Evolutionary conservation across 768 basidiomycete genomes (phyloP).

Genomic region (Epithele typhae): DNA sequence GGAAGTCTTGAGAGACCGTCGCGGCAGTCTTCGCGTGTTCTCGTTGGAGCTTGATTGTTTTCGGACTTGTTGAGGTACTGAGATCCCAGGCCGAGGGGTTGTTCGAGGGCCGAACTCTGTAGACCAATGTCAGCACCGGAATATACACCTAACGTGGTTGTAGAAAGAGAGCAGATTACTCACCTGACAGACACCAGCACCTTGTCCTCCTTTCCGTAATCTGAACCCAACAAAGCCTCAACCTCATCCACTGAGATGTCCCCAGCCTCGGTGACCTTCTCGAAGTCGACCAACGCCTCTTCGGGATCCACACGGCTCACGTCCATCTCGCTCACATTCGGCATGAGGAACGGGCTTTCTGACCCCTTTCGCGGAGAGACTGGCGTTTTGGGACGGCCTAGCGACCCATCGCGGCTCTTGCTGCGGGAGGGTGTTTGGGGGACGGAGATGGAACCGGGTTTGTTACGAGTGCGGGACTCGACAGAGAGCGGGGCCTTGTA

Average conservation of each 20-base stretch:
- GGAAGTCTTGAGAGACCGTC: conserved; percentile 45
- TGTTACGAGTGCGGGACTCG: conserved; percentile 29
- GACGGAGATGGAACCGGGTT: conserved; percentile 37
- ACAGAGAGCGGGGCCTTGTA: conserved; percentile 61
- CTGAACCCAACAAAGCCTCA: conserved; percentile 45
- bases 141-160: too few relatives aligned
- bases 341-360: conserved; percentile 45
- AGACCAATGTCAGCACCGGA: neutral
- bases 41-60: conserved; percentile 59
- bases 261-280: conserved; percentile 53
- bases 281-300: conserved; percentile 70
- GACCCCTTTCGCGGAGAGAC: conserved; percentile 34
- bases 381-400: conserved; percentile 30
- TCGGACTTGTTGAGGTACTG: conserved; percentile 30
- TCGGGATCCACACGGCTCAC: conserved; percentile 72
- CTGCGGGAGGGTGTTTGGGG: conserved; percentile 46
- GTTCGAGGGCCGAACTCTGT: conserved; percentile 61
- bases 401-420: conserved; percentile 30
- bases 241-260: conserved; percentile 72
- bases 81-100: conserved; percentile 53
- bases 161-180: conserved; percentile 1
- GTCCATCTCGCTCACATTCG: conserved; percentile 64
- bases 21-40: conserved; percentile 45
- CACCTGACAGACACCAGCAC: conserved; percentile 84
- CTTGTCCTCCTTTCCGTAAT: conserved; percentile 76